Evolutionary conservation across 176 grass and related monocot genomes (phyloP), one percentile per base, ranked within the genome.

Genomic region (Leersia perrieri): DNA sequence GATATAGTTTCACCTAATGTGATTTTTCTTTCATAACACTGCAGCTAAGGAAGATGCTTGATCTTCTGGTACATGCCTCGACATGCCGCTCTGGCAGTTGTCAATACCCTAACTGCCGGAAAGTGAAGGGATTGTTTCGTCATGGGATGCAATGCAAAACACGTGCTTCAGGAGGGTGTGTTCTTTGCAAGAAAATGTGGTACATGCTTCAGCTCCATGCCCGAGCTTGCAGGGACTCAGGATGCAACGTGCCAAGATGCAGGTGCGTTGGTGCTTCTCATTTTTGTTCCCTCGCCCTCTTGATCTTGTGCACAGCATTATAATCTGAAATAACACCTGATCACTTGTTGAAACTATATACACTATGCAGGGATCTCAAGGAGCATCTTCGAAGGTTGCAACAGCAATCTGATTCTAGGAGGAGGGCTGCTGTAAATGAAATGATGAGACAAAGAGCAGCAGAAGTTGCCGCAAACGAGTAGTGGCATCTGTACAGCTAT

Each of bases 361-460:
- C 53, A 25, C 53, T n/a, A 25, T 81, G 47, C 88, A 99, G 97
- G 85, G 97, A 99, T 91, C 88, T 99, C 82, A 96, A 96, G 79
- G 97, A 99, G 77, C 93, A 99, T 82, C 66, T 96, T 71, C 86
- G 90, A 93, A 90, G 97, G 60, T 91, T 93, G 82, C 97, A 99
- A 65, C 97, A 99, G 62, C 97, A 96, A 77, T 91, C 97, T 31
- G 97, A 99, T 85, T 99, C 97, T 25, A 86, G 97, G 64, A 90
- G 93, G 74, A 89, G 97, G 66, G 97, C 97, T 92, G 97, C 97
- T 67, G 93, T 99, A 51, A 99, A 95, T 82, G 97, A 99, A 83
- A 98, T 98, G 96, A 95, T 98, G 95, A 98, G 95, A 76, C 92
- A 98, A 38, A 94, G 95, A 82, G 90, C 92, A 38, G 95, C 92